Base-by-base conservation (phyloP, 306 rosid species). In the Acmispon strigosus region DNA sequence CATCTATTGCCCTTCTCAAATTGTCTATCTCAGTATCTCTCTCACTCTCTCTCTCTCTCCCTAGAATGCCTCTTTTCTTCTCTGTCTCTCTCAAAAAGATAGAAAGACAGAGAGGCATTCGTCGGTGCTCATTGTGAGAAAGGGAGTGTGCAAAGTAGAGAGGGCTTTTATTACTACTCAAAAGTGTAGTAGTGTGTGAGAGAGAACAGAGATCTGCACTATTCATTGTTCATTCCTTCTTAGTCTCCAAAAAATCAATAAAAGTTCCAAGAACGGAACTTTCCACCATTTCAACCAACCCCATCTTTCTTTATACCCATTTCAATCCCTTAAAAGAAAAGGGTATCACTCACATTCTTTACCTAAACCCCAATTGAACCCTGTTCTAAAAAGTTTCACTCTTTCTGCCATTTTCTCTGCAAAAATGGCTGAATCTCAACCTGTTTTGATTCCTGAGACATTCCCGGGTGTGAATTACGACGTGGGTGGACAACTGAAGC, bases 361-460 rank as follows among this genome's bases (percentile, higher is more conserved):
- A 22, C 27, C 27, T 22, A 22, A 22, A 24, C 43, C 8, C 39
- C 55, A 16, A 22, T 62, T 22, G 27, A 22, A 22, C 27, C 27
- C 27, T 22, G 27, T 22, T 22, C 27, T 22, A 22, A 1, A 22
- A 22, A 22, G 27, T 22, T 22, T 3, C 1, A 1, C 3, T 22
- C 3, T 27, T 27, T 2, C 34, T 4, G 5, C 34, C 4, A 2
- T 27, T 27, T 27, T 27, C 3, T 27, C 34, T 27, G 17, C 72
- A 6, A 51, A 77, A 75, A 89, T 91, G 97, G 95, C 45, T 5
- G 98, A 94, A 14, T 62, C 75, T 9, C 48, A 88, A 32, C 76
- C 80, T 49, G 41, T 87, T 49, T 75, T 78, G 63, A 78, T 91
- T 7, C 96, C 96, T 1, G 96, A 89, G 14, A 44, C 89, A 11